Evolutionary conservation across 208 protist genomes (phyloP).

Genomic region (Leishmania martiniquensis): DNA sequence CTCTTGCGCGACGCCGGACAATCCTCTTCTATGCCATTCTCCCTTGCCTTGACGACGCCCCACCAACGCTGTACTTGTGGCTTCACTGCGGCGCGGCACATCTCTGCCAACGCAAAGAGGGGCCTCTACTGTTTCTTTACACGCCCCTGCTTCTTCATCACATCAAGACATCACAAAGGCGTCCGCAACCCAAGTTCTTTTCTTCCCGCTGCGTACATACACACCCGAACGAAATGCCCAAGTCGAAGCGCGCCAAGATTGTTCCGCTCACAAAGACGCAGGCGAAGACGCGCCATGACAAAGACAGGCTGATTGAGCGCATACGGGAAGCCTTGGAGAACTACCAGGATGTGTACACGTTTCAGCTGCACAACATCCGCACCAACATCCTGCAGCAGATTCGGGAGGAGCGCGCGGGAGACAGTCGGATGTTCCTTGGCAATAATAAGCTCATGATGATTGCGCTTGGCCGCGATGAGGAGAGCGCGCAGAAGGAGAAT

Average conservation of each 20-base stretch:
- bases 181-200: background rate
- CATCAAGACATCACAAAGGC: too few relatives aligned
- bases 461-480: conserved; percentile 86
- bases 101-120: background rate
- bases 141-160: background rate
- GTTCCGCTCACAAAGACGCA: conserved; percentile 91
- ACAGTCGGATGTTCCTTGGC: conserved; percentile 93
- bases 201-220: background rate
- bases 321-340: conserved; percentile 87
- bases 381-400: conserved; percentile 93
- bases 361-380: conserved; percentile 86
- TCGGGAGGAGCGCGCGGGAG: conserved; percentile 79
- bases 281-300: conserved; percentile 90
- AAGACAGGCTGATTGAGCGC: conserved; percentile 90
- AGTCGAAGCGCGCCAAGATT: conserved; percentile 85
- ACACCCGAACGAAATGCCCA: conserved; percentile 58
- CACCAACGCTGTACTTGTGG: background rate
- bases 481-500: conserved; percentile 76
- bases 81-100: background rate
- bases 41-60: background rate
- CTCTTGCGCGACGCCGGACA: background rate
- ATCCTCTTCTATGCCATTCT: background rate
- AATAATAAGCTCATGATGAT: conserved; percentile 96
- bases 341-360: conserved; percentile 87
- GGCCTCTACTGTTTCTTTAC: background rate